phyloP scores from a whole-genome alignment of 345 rosid genomes.

The Leavenworthia alabamica region DNA sequence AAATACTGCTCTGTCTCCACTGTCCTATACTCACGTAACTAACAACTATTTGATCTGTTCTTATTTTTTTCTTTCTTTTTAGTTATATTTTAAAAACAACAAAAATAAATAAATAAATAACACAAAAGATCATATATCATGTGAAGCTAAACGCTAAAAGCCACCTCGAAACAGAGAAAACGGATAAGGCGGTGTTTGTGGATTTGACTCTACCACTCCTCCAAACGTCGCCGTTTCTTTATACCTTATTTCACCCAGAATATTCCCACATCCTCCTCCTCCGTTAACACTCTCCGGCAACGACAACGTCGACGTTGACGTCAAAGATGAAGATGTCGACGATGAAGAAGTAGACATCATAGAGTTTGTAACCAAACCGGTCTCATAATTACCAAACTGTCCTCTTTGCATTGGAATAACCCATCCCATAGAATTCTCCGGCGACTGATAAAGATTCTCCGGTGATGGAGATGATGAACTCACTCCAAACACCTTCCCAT shows the following conservation, averaged over 20 bases:
- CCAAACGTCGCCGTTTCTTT: slow-evolving; percentile 27
- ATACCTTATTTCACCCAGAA: slow-evolving; percentile 7
- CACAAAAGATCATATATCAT: slow-evolving; percentile 22
- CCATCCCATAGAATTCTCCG: slow-evolving; percentile 37
- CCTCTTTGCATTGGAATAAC: slow-evolving; percentile 11
- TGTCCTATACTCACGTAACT: slow-evolving; percentile 7
- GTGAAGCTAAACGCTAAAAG: slow-evolving; percentile 43
- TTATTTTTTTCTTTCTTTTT: not conserved
- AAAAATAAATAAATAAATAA: slow-evolving; percentile 15
- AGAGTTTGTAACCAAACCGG: not conserved
- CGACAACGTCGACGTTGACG: slow-evolving; percentile 26
- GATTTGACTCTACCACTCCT: slow-evolving; percentile 37
- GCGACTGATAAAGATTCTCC: slow-evolving; percentile 30
- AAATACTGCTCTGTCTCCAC: slow-evolving; percentile 14
- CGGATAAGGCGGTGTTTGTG: slow-evolving; percentile 63
- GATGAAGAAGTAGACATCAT: slow-evolving; percentile 9
- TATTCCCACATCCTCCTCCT: slow-evolving; percentile 17
- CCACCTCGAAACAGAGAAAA: slow-evolving; percentile 72
- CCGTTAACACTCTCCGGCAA: slow-evolving; percentile 25
- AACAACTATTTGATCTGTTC: slow-evolving; percentile 23
- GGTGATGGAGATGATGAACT: slow-evolving; percentile 41
- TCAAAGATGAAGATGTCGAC: slow-evolving; percentile 11
- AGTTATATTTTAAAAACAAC: not conserved
- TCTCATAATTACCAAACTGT: slow-evolving; percentile 17
- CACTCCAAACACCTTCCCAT: slow-evolving; percentile 32